Conservation (phyloP, 805 yeast genomes). For the Saccharomyces paradoxus region DNA sequence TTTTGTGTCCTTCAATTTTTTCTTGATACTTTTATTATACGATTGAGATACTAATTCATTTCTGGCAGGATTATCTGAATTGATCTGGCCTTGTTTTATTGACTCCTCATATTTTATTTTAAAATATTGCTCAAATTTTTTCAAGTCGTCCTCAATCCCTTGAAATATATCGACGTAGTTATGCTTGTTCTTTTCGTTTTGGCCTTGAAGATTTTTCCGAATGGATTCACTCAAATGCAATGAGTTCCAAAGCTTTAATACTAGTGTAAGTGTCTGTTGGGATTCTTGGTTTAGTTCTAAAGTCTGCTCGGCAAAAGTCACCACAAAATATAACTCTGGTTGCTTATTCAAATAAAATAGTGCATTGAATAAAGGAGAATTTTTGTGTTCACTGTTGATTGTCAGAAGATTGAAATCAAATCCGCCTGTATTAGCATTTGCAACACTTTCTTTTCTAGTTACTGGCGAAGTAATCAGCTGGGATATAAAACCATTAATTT, state of each 20-base stretch:
- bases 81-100: constrained; percentile 6
- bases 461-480: constrained; percentile 22
- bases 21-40: constrained; percentile 8
- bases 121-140: constrained; percentile 34
- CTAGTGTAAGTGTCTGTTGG: constrained; percentile 34
- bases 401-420: neutral
- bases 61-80: neutral
- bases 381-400: neutral
- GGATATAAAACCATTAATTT: constrained; percentile 23
- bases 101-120: constrained; percentile 27
- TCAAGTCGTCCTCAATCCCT: constrained; percentile 30
- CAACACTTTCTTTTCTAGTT: constrained; percentile 16
- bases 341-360: constrained; percentile 28
- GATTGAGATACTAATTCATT: constrained; percentile 2
- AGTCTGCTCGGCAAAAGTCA: constrained; percentile 37
- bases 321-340: constrained; percentile 30
- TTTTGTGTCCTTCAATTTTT: constrained; percentile 8
- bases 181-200: constrained; percentile 20
- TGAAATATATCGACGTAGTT: constrained; percentile 25
- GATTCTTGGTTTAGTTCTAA: constrained; percentile 39
- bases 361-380: constrained; percentile 13
- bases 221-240: constrained; percentile 27
- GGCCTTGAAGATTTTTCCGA: constrained; percentile 27
- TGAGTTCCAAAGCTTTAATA: constrained; percentile 30
- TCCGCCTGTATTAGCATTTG: neutral